Percentiles rank a stretch among this genome's conserved stretches.
Evolutionary conservation across 768 basidiomycete species (phyloP).

Genomic region (Kwoniella shandongensis): DNA sequence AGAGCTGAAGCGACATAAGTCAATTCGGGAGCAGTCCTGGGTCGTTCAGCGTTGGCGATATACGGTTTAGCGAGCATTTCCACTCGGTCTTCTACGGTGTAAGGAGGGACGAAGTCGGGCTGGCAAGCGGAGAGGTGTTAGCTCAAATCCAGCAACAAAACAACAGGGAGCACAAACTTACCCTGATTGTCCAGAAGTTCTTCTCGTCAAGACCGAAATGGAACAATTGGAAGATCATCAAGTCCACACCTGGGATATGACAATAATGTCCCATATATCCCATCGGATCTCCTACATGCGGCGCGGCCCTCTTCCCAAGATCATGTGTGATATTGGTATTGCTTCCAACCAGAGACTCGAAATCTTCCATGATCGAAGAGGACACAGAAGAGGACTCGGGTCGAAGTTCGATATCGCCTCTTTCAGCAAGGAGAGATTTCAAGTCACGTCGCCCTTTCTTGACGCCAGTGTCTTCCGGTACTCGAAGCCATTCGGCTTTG

Average conservation of each 20-base stretch:
- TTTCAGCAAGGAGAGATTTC: neutral
- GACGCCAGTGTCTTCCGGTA: neutral
- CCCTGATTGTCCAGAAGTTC: slow-evolving; percentile 22
- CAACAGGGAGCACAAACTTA: neutral
- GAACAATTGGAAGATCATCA: slow-evolving; percentile 38
- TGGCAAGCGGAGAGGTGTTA: neutral
- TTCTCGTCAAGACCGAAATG: slow-evolving; percentile 39
- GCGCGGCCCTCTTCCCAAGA: slow-evolving; percentile 2
- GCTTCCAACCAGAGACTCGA: too few species aligned
- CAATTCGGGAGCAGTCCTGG: slow-evolving; percentile 19
- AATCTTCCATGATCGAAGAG: too few species aligned
- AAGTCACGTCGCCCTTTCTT: neutral
- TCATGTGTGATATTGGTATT: neutral
- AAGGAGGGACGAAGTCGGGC: slow-evolving; percentile 15
- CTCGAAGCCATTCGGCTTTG: slow-evolving; percentile 7
- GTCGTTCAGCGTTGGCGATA: slow-evolving; percentile 8
- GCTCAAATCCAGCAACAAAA: neutral
- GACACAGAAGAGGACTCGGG: too few species aligned
- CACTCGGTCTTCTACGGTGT: slow-evolving; percentile 23
- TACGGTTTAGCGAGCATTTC: slow-evolving; percentile 17
- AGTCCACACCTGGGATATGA: slow-evolving; percentile 29
- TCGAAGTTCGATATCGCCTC: too few species aligned
- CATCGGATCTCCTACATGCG: slow-evolving; percentile 4
- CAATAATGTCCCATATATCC: slow-evolving; percentile 27
- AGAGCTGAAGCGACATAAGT: slow-evolving; percentile 24